Evolutionary conservation across 2,329 filamentous ascomycete genomes (phyloP), one percentile per base, ranked within the genome.

Genomic region (Ciborinia camelliae): DNA sequence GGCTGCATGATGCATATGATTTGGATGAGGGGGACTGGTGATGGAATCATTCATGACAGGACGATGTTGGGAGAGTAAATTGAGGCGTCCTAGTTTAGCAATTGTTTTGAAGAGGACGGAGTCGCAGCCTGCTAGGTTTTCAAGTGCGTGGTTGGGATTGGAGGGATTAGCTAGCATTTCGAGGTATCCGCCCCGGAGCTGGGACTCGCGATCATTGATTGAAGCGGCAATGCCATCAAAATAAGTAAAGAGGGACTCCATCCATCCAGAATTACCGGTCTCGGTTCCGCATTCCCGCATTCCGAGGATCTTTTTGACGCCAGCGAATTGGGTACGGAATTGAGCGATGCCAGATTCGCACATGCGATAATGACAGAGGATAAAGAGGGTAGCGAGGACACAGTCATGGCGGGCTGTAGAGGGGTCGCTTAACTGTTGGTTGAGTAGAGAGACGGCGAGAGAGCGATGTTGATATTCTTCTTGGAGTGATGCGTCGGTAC

Each of bases 181-280:
- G 41, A 90, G 76, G 60, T 83, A 84, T 41, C 83, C 80, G 32
- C 84, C 84, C 45, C 82, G 81, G 23, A 97, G 84, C 75, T 96
- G 91, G 37, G 90, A 87, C 77, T 97, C 93, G 60, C 93, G 87
- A 76, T 97, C 91, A 71, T 97, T 97, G 74, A 96, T 91, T 61
- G 90, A 93, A 47, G 91, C 91, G 0, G 92, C 92, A 79, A 97
- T 91, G 63, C 93, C 91, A 76, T 97, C 94, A 74, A 96, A 96
- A 82, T 94, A 96, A 41, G 91, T 95, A 74, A 97, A 97, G 71
- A 97, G 87, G 50, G 91, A 88, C 72, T 96, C 91, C 80, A 97
- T 94, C 93, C 93, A 97, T 15, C 88, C 86, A 65, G 91, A 90
- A 67, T 92, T 90, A 59, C 86, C 80, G 15, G 81, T 81, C 53